Percentiles rank a stretch among this genome's conserved stretches.
These are phyloP conservation scores for Blastobotrys elegans DNA, from an alignment of 1,139 yeast species.

Conservation along the genomic window DNA sequence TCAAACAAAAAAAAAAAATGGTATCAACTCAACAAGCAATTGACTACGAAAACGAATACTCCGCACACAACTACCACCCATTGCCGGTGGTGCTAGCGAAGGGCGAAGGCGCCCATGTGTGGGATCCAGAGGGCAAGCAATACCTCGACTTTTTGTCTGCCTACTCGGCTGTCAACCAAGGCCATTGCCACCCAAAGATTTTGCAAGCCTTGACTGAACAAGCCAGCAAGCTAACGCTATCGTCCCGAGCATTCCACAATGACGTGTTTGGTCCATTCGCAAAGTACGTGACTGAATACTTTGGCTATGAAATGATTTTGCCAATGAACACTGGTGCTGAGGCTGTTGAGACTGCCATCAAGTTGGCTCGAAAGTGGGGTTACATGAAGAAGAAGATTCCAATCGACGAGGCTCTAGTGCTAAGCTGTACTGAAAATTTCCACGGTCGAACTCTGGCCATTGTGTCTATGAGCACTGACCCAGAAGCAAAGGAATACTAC, in stretches of 20 bases:
- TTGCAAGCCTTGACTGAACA: constrained; percentile 81
- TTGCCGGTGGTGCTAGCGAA: constrained; percentile 87
- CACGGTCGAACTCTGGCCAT: constrained; percentile 97
- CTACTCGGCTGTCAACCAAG: constrained; percentile 96
- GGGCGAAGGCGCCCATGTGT: constrained; percentile 88
- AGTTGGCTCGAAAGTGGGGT: constrained; percentile 97
- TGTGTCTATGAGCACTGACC: constrained; percentile 93
- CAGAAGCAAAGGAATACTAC: constrained; percentile 81
- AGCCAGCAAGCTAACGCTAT: constrained; percentile 75
- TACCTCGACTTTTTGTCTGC: constrained; percentile 81
- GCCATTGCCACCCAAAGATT: constrained; percentile 96
- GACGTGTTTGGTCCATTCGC: constrained; percentile 87
- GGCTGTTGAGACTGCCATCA: constrained; percentile 94
- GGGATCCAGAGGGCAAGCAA: constrained; percentile 89
- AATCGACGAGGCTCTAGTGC: constrained; percentile 74
- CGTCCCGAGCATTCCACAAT: constrained; percentile 89
- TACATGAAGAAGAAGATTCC: constrained; percentile 83
- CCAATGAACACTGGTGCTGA: constrained; percentile 99
- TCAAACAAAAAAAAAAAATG: constrained; percentile 9
- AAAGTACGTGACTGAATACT: constrained; percentile 81
- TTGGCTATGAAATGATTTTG: constrained; percentile 85
- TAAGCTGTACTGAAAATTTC: constrained; percentile 85
- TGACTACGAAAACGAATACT: constrained; percentile 69
- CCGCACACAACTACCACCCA: constrained; percentile 97
- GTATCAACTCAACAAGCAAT: constrained; percentile 61